Conservation (phyloP, 176 grass and related monocot genomes). For the Oryza rufipogon region DNA sequence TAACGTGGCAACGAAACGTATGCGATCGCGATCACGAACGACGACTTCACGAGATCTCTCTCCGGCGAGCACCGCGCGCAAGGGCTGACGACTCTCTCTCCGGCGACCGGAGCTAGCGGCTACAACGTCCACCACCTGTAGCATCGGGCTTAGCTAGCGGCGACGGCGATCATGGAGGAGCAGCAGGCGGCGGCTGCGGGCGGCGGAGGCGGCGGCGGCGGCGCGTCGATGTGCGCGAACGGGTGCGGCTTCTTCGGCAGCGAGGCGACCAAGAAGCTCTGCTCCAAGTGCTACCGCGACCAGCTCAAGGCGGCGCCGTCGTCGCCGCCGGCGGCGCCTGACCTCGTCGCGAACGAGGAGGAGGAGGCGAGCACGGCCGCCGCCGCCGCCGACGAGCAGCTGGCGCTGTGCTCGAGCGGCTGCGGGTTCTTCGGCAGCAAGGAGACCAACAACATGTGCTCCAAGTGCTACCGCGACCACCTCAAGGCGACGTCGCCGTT, state of each 20-base stretch:
- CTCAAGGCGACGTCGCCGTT: neutral
- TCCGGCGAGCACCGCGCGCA: no score
- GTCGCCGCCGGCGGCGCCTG: neutral
- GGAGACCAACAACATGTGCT: constrained; percentile 44
- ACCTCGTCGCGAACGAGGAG: neutral
- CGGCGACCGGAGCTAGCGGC: no score
- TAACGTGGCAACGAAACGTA: neutral
- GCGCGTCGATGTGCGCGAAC: constrained; percentile 24
- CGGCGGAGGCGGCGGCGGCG: neutral
- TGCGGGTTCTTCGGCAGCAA: constrained; percentile 56
- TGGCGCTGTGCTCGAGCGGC: constrained; percentile 37
- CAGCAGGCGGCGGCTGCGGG: neutral
- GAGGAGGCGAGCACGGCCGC: neutral
- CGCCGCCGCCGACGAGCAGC: neutral
- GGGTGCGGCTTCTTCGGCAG: constrained; percentile 57
- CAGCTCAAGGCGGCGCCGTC: neutral
- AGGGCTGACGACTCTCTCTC: neutral
- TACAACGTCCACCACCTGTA: no score
- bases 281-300: constrained; percentile 52
- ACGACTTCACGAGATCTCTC: no score
- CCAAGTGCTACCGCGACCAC: constrained; percentile 47
- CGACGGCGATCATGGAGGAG: neutral
- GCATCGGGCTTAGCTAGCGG: neutral
- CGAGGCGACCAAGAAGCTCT: constrained; percentile 38
- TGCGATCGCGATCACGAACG: neutral